Base-by-base conservation (phyloP, 257 asterid genomes). In the Penstemon davidsonii region DNA sequence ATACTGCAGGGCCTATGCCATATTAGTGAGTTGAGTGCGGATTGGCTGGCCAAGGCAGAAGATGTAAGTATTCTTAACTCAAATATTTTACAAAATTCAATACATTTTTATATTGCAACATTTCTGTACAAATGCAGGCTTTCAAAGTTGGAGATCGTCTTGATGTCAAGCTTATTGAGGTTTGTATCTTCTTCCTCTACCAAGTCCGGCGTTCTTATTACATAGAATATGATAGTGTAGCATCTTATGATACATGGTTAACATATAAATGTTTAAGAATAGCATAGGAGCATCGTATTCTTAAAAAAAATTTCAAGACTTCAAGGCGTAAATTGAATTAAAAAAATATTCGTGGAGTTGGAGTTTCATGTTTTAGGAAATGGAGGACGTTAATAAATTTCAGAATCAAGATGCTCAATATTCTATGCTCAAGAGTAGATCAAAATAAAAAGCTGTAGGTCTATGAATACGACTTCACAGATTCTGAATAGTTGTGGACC, bases 101-200 rank as follows among this genome's bases (percentile, higher is more conserved):
- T 64, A 54, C 36, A 51, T 36, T 50, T 19, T 76, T 61, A 68
- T 75, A 38, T 13, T 12, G 67, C 77, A 59, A 76, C 73, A 62
- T 67, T 70, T 70, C 67, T 37, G 70, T 75, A 44, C 51, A 42
- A 71, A 62, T 54, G 61, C 84, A 92, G 98, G 98, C 79, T 74
- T 77, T 88, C 78, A 86, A 93, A 85, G 92, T 88, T 65, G 99
- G 99, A 68, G 99, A 93, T 52, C 92, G 82, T 56, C 67, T 93
- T 75, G 99, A 93, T 84, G 97, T 93, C 76, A 90, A 90, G 81
- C 92, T 93, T 78, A 90, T 93, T 76, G 97, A 93, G 96, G 98
- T 91, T 58, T 50, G 79, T 8, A 77, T 60, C 58, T 44, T 73
- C 54, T 68, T 74, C 68, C 54, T 45, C 42, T 51, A 25, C 33